A percentile compares a stretch with the other conserved stretches of the same genome.
These are phyloP conservation scores for Cladosporium sp. DNA, from an alignment of 2,329 filamentous ascomycete species.

Conservation along the genomic window DNA sequence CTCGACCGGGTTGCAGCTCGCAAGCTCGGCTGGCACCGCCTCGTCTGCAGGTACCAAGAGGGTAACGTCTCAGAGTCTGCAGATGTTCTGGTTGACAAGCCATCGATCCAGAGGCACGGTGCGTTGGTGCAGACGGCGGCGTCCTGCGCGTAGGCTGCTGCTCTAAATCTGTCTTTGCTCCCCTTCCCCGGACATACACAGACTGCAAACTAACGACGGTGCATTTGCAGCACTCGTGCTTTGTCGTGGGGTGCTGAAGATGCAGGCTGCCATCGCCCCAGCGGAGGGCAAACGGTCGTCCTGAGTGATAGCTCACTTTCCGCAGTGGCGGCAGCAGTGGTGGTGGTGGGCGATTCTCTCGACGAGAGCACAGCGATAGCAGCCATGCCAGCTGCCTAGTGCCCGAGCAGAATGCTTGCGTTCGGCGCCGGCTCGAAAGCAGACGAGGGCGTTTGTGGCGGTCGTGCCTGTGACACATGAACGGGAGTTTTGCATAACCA, in stretches of 20 bases:
- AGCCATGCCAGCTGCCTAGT: conserved; percentile 5
- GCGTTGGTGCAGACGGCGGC: background rate
- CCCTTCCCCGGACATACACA: conserved; percentile 1
- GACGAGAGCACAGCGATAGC: background rate
- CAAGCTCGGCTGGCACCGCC: conserved; percentile 7
- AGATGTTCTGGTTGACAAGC: background rate
- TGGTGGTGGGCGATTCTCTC: background rate
- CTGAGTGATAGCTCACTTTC: conserved; percentile 4
- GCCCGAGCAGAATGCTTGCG: conserved; percentile 4
- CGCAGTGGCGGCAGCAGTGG: background rate
- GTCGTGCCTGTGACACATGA: conserved; percentile 16
- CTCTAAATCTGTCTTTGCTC: conserved; percentile 16
- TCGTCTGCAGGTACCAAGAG: conserved; percentile 16
- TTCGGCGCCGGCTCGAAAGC: conserved; percentile 8
- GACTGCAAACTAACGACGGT: conserved; percentile 1
- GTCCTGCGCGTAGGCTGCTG: background rate
- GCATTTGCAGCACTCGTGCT: conserved; percentile 1
- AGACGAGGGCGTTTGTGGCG: conserved; percentile 19
- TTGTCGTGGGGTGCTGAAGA: background rate
- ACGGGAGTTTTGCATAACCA: conserved; percentile 18
- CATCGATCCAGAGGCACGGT: conserved; percentile 7
- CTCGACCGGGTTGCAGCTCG: conserved; percentile 15
- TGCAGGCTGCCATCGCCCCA: background rate
- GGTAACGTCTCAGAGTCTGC: background rate
- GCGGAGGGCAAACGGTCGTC: background rate